These are phyloP conservation scores for Ceratobasidium sp. DNA, from an alignment of 1,284 basidiomycete species.

Conservation along the genomic window DNA sequence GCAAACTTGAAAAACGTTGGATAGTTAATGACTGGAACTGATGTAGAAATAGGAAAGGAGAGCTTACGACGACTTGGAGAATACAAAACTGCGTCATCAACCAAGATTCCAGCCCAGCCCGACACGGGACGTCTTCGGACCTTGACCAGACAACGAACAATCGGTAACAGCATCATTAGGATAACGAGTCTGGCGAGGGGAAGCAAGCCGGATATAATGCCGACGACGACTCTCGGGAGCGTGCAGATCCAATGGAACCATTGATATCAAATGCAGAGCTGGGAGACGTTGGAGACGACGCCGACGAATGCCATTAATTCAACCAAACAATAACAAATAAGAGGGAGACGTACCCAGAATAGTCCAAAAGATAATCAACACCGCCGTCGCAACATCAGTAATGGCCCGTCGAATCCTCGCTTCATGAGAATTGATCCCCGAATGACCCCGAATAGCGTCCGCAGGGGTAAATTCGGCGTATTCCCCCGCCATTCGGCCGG, in stretches of 20 bases:
- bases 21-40: constrained; percentile 54
- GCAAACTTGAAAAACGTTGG: too few species aligned
- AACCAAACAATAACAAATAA: constrained; percentile 39
- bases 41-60: constrained; percentile 8
- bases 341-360: constrained; percentile 68
- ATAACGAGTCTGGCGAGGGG: constrained; percentile 78
- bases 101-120: constrained; percentile 78
- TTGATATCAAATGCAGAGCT: constrained; percentile 61
- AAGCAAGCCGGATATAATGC: constrained; percentile 81
- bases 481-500: constrained; percentile 73
- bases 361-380: constrained; percentile 79
- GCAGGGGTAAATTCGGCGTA: constrained; percentile 78
- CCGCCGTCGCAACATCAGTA: constrained; percentile 66
- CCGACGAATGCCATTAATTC: constrained; percentile 68
- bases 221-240: too few species aligned
- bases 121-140: constrained; percentile 81
- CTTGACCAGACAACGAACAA: constrained; percentile 70
- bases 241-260: constrained; percentile 77
- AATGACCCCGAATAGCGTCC: constrained; percentile 77
- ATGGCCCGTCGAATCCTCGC: constrained; percentile 68
- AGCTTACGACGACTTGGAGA: constrained; percentile 77
- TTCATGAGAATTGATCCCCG: constrained; percentile 90
- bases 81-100: constrained; percentile 83
- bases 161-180: constrained; percentile 77
- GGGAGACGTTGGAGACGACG: constrained; percentile 64